Evolutionary conservation across 345 rosid genomes (phyloP).

Genomic region (Syzygium oleosum): DNA sequence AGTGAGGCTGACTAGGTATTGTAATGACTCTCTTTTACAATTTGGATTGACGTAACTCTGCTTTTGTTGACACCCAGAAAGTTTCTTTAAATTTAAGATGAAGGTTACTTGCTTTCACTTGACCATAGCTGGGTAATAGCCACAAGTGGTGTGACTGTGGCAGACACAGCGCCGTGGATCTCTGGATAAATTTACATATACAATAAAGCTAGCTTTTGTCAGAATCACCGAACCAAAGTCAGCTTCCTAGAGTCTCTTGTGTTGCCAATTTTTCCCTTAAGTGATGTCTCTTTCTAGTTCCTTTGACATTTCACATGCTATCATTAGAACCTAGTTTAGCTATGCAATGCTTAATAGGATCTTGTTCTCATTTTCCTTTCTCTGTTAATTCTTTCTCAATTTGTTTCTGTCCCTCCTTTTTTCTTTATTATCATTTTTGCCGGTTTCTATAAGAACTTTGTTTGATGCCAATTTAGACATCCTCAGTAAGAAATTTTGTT

Average conservation of each 20-base stretch:
- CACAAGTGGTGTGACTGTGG: neutral
- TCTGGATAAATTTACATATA: neutral
- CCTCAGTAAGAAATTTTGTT: neutral
- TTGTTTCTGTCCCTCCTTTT: neutral
- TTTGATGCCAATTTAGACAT: neutral
- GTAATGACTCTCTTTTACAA: neutral
- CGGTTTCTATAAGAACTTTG: neutral
- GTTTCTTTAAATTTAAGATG: neutral
- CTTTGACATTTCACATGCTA: neutral
- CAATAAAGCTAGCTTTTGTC: neutral
- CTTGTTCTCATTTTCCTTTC: neutral
- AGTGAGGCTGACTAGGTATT: slow-evolving; percentile 87
- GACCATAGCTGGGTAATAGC: neutral
- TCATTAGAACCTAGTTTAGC: neutral
- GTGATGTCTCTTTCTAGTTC: neutral
- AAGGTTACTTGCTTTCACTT: neutral
- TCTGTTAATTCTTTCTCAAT: neutral
- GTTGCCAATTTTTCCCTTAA: neutral
- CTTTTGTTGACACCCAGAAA: neutral
- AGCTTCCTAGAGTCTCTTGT: neutral
- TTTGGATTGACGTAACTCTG: neutral
- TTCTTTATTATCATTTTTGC: neutral
- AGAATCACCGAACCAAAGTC: neutral
- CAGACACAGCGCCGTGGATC: neutral
- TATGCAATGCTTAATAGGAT: neutral